Conservation (phyloP, 371 early-diverging fungal genomes). For the Sanchytrium tribonematis region DNA sequence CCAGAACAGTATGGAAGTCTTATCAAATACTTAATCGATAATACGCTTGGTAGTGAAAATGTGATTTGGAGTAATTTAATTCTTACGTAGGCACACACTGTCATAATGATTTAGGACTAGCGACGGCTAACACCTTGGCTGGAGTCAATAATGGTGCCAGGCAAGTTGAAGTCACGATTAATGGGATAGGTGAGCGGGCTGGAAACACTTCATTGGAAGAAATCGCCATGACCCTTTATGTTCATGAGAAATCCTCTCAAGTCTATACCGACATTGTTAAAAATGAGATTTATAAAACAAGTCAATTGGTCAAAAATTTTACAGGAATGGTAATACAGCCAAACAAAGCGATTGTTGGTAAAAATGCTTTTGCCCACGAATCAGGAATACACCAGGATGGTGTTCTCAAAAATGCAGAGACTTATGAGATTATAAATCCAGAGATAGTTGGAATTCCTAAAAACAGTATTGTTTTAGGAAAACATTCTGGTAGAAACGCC, state of each 20-base stretch:
- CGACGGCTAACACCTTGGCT: slow-evolving; percentile 77
- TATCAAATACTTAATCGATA: slow-evolving; percentile 41
- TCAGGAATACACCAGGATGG: slow-evolving; percentile 94
- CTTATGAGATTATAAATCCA: slow-evolving; percentile 82
- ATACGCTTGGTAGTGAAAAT: slow-evolving; percentile 41
- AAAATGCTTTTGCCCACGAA: slow-evolving; percentile 87
- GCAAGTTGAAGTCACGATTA: slow-evolving; percentile 85
- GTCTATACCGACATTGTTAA: slow-evolving; percentile 57
- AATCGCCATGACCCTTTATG: slow-evolving; percentile 70
- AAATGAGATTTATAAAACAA: slow-evolving; percentile 45
- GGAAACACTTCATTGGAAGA: slow-evolving; percentile 87
- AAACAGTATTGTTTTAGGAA: slow-evolving; percentile 58
- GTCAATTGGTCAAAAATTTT: slow-evolving; percentile 51
- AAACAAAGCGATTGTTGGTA: slow-evolving; percentile 89
- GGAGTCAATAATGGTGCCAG: slow-evolving; percentile 66
- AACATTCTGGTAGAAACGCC: slow-evolving; percentile 82
- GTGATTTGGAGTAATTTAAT: slow-evolving; percentile 9
- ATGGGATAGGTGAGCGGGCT: slow-evolving; percentile 45
- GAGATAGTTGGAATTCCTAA: slow-evolving; percentile 54
- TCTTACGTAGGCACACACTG: slow-evolving; percentile 36
- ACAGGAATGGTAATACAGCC: slow-evolving; percentile 81
- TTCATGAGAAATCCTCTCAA: slow-evolving; percentile 41
- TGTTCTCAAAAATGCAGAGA: slow-evolving; percentile 65
- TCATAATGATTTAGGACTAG: slow-evolving; percentile 83
- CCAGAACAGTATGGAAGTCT: slow-evolving; percentile 63